Base-by-base conservation (phyloP, 176 grass and related monocot species). In the Otatea glauca region DNA sequence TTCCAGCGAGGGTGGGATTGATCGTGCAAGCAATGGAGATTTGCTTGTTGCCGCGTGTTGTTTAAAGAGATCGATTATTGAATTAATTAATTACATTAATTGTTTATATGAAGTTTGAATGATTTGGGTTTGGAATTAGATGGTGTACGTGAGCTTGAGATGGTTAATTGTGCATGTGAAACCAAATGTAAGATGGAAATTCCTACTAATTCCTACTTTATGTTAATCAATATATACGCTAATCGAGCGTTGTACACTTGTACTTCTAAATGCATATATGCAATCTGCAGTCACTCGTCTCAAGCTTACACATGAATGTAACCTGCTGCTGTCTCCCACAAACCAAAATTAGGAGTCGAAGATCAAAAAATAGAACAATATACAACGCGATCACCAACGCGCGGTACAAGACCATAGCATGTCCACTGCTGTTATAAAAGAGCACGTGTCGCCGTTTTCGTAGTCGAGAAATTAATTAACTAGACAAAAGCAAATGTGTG, bases 1-100 rank as follows among this genome's bases (percentile, higher is more conserved):
- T 88, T 70, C 16, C 84, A 80, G 21, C 91, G 90, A 37, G 74
- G 68, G 20, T 90, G 85, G 68, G 51, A 82, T n/a, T 86, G 74
- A 77, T 85, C 25, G 25, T 10, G 64, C 58, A 21, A 55, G 9
- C 17, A 38, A 61, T 38, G 14, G 24, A 37, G 12, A 12, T 37
- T 59, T 80, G 38, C 25, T 2, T 51, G 32, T 34, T 35, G 11
- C 27, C 16, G 59, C 21, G 1, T 60, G 1, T 32, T 63, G 38
- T 51, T 47, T 20, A 49, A 2, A 21, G 7, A 79, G 24, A 9
- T 11, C 5, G 14, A 7, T 43, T 35, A 63, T 43, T 38, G 41
- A 66, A 49, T 82, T 60, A 56, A 76, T 87, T 87, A 70, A 70
- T 82, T 82, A 11, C 27, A 79, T 79, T 65, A 34, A 38, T 61